A percentile compares a stretch with the other conserved stretches of the same genome.
These are phyloP conservation scores for Phytomonas serpens DNA, from an alignment of 208 protist species.

Conservation along the genomic window DNA sequence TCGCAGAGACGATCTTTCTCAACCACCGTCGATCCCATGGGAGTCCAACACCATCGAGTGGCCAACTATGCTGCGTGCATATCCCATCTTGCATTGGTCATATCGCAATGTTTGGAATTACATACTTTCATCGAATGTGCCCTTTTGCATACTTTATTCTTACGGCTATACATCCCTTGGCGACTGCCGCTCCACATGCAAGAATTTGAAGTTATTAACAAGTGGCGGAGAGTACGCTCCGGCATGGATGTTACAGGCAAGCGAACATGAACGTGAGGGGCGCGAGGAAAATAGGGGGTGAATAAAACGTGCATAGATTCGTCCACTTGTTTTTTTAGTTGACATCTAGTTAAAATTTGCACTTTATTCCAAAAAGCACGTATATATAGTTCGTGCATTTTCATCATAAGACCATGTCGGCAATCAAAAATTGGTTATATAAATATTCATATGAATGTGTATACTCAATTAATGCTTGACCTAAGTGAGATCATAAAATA, in stretches of 20 bases:
- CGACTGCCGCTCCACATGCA: constrained; percentile 23
- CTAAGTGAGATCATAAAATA: background rate
- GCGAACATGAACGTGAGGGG: constrained; percentile 34
- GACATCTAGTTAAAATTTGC: background rate
- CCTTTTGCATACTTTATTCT: constrained; percentile 83
- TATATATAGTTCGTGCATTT: constrained; percentile 5
- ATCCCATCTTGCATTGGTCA: constrained; percentile 79
- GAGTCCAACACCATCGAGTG: constrained; percentile 69
- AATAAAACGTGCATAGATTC: constrained; percentile 5
- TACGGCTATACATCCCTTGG: constrained; percentile 88
- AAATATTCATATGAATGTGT: background rate
- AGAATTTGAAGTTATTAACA: constrained; percentile 42
- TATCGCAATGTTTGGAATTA: constrained; percentile 80
- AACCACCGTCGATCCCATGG: constrained; percentile 43
- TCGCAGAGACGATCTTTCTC: constrained; percentile 64
- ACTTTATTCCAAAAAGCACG: background rate
- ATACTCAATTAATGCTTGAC: background rate
- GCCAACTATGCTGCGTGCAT: constrained; percentile 79
- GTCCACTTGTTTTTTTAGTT: background rate
- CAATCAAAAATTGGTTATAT: background rate
- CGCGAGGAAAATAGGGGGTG: constrained; percentile 15
- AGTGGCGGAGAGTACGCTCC: constrained; percentile 58
- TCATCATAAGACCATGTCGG: background rate
- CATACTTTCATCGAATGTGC: constrained; percentile 39
- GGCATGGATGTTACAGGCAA: constrained; percentile 48